Percentiles rank a stretch among this genome's conserved stretches.
Evolutionary conservation across 176 grass and related monocot genomes (phyloP).

Genomic region (Canna indica): DNA sequence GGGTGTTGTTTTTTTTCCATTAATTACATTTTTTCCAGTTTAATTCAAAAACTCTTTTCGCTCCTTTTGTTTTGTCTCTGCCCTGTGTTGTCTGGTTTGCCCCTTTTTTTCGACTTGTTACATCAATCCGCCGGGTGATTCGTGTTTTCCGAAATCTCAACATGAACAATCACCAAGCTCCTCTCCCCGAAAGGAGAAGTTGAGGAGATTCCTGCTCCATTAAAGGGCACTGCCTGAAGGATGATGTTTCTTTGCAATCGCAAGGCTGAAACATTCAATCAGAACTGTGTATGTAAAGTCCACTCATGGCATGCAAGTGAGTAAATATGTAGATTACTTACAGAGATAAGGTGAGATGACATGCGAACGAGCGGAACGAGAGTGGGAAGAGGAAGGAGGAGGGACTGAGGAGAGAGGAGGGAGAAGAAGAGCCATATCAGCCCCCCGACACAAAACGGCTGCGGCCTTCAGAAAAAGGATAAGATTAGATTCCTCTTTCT

Average conservation of each 20-base stretch:
- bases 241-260: slow-evolving; percentile 30
- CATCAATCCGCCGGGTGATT: too few relatives aligned
- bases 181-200: slow-evolving; percentile 24
- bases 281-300: slow-evolving; percentile 13
- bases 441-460: too few relatives aligned
- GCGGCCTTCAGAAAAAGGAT: too few relatives aligned
- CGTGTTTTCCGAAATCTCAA: too few relatives aligned
- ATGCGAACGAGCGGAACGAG: slow-evolving; percentile 2
- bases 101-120: too few relatives aligned
- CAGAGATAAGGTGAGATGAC: not conserved
- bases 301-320: not conserved
- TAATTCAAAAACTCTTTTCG: too few relatives aligned
- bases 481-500: too few relatives aligned
- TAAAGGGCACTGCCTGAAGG: slow-evolving; percentile 13
- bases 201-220: slow-evolving; percentile 8
- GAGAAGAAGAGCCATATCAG: slow-evolving; percentile 49
- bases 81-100: too few relatives aligned
- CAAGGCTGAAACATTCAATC: slow-evolving; percentile 35
- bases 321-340: slow-evolving; percentile 2
- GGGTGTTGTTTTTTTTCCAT: too few relatives aligned
- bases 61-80: too few relatives aligned
- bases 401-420: slow-evolving; percentile 47
- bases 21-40: too few relatives aligned
- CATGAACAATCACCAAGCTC: slow-evolving; percentile 33
- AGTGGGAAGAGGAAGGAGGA: slow-evolving; percentile 14